phyloP scores from a whole-genome alignment of 192 early-diverging fungal genomes.

The Coemansia sp. region DNA sequence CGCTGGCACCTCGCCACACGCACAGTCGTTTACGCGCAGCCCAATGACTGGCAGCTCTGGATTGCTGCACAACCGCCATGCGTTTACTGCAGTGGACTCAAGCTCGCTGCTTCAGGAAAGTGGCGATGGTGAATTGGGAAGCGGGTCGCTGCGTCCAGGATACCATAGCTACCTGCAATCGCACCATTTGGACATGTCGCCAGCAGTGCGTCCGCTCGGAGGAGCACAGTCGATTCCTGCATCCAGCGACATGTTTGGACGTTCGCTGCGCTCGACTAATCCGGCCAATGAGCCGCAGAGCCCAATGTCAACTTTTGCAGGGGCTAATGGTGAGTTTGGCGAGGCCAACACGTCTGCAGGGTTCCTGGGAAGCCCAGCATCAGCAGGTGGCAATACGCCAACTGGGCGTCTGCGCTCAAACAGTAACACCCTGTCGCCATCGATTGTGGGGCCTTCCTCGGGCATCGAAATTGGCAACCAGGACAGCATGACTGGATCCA shows the following conservation, averaged over 20 bases:
- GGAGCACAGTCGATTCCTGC: slow-evolving; percentile 32
- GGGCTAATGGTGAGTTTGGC: slow-evolving; percentile 3
- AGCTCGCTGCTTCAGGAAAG: slow-evolving; percentile 7
- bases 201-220: slow-evolving; percentile 26
- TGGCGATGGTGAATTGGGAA: slow-evolving; percentile 7
- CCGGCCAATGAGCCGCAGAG: slow-evolving; percentile 34
- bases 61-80: slow-evolving; percentile 38
- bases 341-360: slow-evolving; percentile 2
- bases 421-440: slow-evolving; percentile 34
- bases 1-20: slow-evolving; percentile 35
- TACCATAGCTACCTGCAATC: slow-evolving; percentile 23
- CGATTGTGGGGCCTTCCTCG: slow-evolving; percentile 20
- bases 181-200: slow-evolving; percentile 31
- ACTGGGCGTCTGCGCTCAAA: slow-evolving; percentile 32
- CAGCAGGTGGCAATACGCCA: slow-evolving; percentile 6
- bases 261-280: slow-evolving; percentile 39
- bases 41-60: slow-evolving; percentile 21
- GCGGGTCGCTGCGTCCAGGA: slow-evolving; percentile 8
- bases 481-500: background rate
- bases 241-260: slow-evolving; percentile 32
- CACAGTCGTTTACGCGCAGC: slow-evolving; percentile 38
- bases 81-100: slow-evolving; percentile 36
- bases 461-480: slow-evolving; percentile 16
- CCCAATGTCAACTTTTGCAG: slow-evolving; percentile 23
- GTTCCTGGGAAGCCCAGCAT: slow-evolving; percentile 22